These are phyloP conservation scores for Magnusiomyces sp. DNA, from an alignment of 1,139 yeast genomes.

Conservation along the genomic window DNA sequence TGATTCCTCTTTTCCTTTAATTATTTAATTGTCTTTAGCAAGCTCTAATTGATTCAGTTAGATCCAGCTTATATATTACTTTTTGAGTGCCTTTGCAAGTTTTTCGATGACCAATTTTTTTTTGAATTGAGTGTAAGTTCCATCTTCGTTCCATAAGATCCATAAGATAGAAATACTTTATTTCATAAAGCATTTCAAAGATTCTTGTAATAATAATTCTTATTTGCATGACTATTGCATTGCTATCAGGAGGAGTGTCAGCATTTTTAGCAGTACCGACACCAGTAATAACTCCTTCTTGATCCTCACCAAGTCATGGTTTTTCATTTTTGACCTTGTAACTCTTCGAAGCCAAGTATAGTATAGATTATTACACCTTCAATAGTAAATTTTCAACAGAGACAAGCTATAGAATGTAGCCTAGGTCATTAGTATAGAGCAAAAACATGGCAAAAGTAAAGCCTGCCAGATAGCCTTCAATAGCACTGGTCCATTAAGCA, in stretches of 20 bases:
- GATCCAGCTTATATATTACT: too few relatives aligned
- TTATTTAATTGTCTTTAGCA: too few relatives aligned
- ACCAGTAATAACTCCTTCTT: conserved; percentile 34
- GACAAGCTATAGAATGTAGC: conserved; percentile 41
- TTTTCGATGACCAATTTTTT: too few relatives aligned
- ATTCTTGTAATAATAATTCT: too few relatives aligned
- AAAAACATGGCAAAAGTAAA: conserved; percentile 34
- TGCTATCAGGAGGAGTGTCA: background rate
- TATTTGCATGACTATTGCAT: too few relatives aligned
- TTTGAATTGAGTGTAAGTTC: too few relatives aligned
- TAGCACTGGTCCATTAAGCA: conserved; percentile 34
- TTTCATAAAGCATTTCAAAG: too few relatives aligned
- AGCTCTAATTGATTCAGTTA: too few relatives aligned
- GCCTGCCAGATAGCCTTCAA: conserved; percentile 39
- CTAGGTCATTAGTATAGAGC: conserved; percentile 38
- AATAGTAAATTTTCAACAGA: conserved; percentile 34
- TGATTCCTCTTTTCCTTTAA: too few relatives aligned
- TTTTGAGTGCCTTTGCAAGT: too few relatives aligned
- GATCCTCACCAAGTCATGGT: conserved; percentile 39
- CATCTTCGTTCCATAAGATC: too few relatives aligned
- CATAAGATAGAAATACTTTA: too few relatives aligned
- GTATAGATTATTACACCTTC: conserved; percentile 36
- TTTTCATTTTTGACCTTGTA: conserved; percentile 35
- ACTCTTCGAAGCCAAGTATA: conserved; percentile 31
- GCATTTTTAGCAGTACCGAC: conserved; percentile 33